phyloP scores from a whole-genome alignment of 2,329 filamentous ascomycete species.

The Aspergillus intermedius region DNA sequence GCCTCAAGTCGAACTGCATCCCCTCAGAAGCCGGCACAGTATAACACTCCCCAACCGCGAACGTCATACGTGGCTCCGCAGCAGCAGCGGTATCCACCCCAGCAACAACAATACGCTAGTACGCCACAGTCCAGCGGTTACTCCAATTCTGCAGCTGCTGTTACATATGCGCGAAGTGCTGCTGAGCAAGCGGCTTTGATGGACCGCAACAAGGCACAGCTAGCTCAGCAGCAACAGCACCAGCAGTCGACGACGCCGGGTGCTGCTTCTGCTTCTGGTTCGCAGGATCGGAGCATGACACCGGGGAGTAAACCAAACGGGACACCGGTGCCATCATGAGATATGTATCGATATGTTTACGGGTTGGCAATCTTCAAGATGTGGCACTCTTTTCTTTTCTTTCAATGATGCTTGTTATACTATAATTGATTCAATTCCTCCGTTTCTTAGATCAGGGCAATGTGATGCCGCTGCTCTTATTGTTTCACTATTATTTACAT shows the following conservation, averaged over 20 bases:
- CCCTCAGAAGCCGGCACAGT: constrained; percentile 27
- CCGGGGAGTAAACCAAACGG: constrained; percentile 28
- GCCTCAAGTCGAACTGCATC: constrained; percentile 23
- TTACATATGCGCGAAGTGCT: constrained; percentile 33
- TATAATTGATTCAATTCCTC: not conserved
- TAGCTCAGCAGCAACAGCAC: constrained; percentile 25
- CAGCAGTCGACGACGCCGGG: constrained; percentile 28
- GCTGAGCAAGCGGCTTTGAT: constrained; percentile 35
- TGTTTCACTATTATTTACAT: too few species aligned
- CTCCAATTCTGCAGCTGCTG: constrained; percentile 29
- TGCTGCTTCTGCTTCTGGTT: constrained; percentile 16
- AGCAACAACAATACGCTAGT: constrained; percentile 20
- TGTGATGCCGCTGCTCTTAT: not conserved
- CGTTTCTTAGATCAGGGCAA: not conserved
- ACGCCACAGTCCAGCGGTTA: constrained; percentile 24
- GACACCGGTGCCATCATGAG: constrained; percentile 22
- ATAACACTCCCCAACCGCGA: constrained; percentile 27
- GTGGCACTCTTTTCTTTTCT: not conserved
- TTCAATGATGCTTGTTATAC: not conserved
- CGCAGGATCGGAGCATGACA: constrained; percentile 31
- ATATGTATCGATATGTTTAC: not conserved
- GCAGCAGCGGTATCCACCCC: constrained; percentile 24
- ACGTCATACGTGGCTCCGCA: constrained; percentile 31
- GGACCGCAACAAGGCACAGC: constrained; percentile 33
- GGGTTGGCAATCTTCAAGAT: not conserved